These are phyloP conservation scores for Mollisiaceae sp. DNA, from an alignment of 2,329 filamentous ascomycete genomes.

Conservation along the genomic window DNA sequence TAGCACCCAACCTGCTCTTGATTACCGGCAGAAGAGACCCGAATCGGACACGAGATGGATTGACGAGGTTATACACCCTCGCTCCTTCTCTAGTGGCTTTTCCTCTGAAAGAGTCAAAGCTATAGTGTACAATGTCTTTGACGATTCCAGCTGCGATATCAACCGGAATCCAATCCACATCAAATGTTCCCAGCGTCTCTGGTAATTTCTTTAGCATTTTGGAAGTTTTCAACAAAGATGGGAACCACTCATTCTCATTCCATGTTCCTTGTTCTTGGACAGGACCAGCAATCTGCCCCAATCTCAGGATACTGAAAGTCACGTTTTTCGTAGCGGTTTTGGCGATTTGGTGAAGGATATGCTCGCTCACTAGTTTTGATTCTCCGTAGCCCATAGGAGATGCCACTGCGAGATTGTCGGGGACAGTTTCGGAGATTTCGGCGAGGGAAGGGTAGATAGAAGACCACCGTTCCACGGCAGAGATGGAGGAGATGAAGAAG, in stretches of 20 bases:
- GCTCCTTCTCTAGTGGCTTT: not conserved
- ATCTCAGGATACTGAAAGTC: not conserved
- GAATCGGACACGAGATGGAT: slow-evolving; percentile 37
- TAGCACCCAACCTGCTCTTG: slow-evolving; percentile 28
- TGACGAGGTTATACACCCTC: slow-evolving; percentile 39
- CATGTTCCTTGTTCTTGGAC: slow-evolving; percentile 50
- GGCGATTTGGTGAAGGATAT: not conserved
- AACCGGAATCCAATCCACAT: slow-evolving; percentile 52
- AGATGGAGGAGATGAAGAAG: slow-evolving; percentile 2
- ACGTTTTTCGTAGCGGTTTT: not conserved
- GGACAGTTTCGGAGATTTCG: not conserved
- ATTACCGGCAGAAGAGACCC: slow-evolving; percentile 21
- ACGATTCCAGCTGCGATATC: slow-evolving; percentile 48
- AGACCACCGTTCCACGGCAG: not conserved
- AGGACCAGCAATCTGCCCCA: slow-evolving; percentile 54
- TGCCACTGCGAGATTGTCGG: not conserved
- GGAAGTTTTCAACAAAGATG: slow-evolving; percentile 49
- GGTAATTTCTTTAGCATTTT: slow-evolving; percentile 46
- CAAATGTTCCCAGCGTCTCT: slow-evolving; percentile 41
- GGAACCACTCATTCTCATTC: slow-evolving; percentile 64
- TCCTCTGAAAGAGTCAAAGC: not conserved
- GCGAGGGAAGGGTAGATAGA: not conserved
- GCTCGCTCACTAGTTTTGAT: not conserved
- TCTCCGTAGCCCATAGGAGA: not conserved
- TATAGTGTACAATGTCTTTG: slow-evolving; percentile 38